Evolutionary conservation across 768 basidiomycete species (phyloP).

Genomic region (Suillus bovinus): DNA sequence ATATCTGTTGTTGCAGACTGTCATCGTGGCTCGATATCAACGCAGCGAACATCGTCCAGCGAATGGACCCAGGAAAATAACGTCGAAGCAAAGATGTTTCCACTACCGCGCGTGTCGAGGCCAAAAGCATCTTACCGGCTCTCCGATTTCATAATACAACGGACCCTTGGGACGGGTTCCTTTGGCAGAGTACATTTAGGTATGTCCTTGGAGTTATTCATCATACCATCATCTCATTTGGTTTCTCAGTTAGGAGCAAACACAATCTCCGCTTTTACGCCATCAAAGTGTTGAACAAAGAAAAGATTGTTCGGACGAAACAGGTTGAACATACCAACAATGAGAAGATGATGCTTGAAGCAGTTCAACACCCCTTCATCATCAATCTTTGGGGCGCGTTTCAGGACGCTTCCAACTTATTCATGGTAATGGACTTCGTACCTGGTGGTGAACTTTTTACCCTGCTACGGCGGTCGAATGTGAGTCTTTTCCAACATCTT

Average conservation of each 20-base stretch:
- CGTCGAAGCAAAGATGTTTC: constrained; percentile 36
- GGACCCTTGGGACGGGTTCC: constrained; percentile 91
- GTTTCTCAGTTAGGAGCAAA: constrained; percentile 72
- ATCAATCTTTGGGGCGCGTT: constrained; percentile 96
- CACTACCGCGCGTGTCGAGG: constrained; percentile 40
- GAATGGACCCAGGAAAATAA: constrained; percentile 46
- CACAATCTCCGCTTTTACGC: constrained; percentile 97
- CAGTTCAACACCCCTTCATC: constrained; percentile 89
- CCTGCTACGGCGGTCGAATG: constrained; percentile 85
- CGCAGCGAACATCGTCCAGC: constrained; percentile 60
- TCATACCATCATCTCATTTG: constrained; percentile 13
- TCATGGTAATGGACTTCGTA: constrained; percentile 98
- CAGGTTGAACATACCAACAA: constrained; percentile 98
- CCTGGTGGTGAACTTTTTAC: constrained; percentile 98
- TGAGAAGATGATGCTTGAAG: constrained; percentile 84
- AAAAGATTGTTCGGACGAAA: constrained; percentile 88
- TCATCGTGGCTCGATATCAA: constrained; percentile 69
- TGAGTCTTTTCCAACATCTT: constrained; percentile 39
- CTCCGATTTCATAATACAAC: constrained; percentile 75
- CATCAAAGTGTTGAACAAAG: constrained; percentile 92
- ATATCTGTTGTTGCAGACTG: constrained; percentile 43
- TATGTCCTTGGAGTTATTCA: constrained; percentile 30
- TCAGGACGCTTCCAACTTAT: constrained; percentile 89
- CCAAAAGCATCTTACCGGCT: constrained; percentile 71
- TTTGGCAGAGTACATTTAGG: constrained; percentile 96